Conservation (phyloP, 139 green algal species). For the Closterium sp. region DNA sequence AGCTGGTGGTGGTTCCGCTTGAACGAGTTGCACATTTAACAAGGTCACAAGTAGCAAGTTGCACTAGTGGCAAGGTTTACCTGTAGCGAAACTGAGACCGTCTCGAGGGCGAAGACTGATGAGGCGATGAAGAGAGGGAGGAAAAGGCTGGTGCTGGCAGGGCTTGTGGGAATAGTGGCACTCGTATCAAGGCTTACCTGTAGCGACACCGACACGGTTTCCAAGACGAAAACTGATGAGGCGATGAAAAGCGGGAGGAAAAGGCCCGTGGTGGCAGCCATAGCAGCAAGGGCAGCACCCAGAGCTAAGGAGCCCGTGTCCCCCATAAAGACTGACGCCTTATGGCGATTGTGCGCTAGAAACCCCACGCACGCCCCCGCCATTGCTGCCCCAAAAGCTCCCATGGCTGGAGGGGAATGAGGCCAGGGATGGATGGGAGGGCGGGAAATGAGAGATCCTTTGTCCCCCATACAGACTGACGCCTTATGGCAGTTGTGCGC, state of each 20-base stretch:
- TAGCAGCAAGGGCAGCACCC: slow-evolving; percentile 44
- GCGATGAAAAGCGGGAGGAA: slow-evolving; percentile 50
- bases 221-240: slow-evolving; percentile 49
- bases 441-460: background rate
- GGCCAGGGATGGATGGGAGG: background rate
- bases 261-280: slow-evolving; percentile 32
- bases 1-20: too few species aligned
- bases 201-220: slow-evolving; percentile 53
- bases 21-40: too few species aligned
- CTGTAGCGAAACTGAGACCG: slow-evolving; percentile 50
- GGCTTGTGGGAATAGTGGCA: background rate
- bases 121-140: slow-evolving; percentile 47
- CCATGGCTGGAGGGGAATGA: slow-evolving; percentile 23
- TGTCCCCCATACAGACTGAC: slow-evolving; percentile 64
- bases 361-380: slow-evolving; percentile 57
- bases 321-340: slow-evolving; percentile 63
- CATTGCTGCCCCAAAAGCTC: slow-evolving; percentile 49
- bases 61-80: background rate
- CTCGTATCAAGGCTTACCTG: background rate
- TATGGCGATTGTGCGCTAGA: slow-evolving; percentile 55
- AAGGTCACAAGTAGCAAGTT: too few species aligned
- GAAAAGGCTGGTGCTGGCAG: slow-evolving; percentile 19
- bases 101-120: slow-evolving; percentile 53
- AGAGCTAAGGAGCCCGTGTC: slow-evolving; percentile 62
- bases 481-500: slow-evolving; percentile 57